Conservation (phyloP, 116 monocot genomes). For the Posidonia oceanica region DNA sequence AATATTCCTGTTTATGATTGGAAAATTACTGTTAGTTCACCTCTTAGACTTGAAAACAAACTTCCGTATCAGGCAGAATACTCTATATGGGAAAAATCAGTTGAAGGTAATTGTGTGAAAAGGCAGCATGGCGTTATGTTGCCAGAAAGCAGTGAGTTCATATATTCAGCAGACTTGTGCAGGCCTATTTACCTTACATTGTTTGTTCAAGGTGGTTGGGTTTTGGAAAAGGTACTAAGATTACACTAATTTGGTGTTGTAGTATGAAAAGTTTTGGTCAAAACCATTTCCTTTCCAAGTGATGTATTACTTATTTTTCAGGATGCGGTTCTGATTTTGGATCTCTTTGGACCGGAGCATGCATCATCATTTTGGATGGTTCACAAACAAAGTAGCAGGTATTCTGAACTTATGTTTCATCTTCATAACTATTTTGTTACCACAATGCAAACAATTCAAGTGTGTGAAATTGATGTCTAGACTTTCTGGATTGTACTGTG, state of each 20-base stretch:
- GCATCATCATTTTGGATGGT: conserved; percentile 84
- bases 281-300: background rate
- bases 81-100: conserved; percentile 73
- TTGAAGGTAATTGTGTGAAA: conserved; percentile 58
- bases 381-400: conserved; percentile 77
- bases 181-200: conserved; percentile 75
- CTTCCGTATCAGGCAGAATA: conserved; percentile 84
- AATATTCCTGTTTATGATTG: conserved; percentile 94
- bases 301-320: conserved; percentile 14
- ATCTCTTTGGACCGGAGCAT: conserved; percentile 35
- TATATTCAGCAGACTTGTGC: conserved; percentile 74
- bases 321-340: conserved; percentile 73
- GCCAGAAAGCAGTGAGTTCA: conserved; percentile 45
- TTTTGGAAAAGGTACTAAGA: conserved; percentile 70
- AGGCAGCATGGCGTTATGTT: conserved; percentile 65
- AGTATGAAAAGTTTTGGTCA: background rate
- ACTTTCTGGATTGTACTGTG: background rate
- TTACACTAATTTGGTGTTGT: background rate
- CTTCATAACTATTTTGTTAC: background rate
- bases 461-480: conserved; percentile 1
- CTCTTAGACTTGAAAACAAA: conserved; percentile 80
- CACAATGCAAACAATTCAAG: too few species aligned
- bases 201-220: conserved; percentile 91
- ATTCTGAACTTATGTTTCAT: background rate
- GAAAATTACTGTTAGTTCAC: conserved; percentile 80